These are phyloP conservation scores for Zizania latifolia DNA, from an alignment of 176 grass and related monocot species.

Conservation along the genomic window DNA sequence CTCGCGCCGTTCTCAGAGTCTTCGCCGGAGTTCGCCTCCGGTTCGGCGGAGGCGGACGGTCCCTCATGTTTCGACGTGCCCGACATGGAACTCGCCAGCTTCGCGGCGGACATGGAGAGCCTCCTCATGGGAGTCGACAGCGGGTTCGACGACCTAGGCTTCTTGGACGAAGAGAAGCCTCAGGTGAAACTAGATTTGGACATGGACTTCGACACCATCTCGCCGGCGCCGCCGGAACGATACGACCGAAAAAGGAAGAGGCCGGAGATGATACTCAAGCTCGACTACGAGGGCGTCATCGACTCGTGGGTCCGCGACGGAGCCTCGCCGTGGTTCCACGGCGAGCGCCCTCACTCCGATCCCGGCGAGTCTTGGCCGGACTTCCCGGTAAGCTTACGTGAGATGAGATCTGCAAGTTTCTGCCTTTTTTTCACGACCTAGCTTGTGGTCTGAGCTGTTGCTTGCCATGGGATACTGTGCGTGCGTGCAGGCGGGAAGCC, in stretches of 20 bases:
- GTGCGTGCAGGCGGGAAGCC: neutral
- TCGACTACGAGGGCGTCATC: conserved; percentile 88
- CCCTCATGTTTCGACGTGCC: conserved; percentile 52
- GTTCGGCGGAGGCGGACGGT: neutral
- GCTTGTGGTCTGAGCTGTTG: neutral
- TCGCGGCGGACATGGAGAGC: conserved; percentile 83
- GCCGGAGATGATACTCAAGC: conserved; percentile 51
- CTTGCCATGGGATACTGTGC: neutral
- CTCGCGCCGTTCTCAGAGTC: neutral
- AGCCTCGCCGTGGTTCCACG: conserved; percentile 63
- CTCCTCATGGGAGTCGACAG: conserved; percentile 61
- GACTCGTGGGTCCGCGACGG: conserved; percentile 55
- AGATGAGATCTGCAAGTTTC: neutral
- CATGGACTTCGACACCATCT: conserved; percentile 15
- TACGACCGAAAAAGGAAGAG: conserved; percentile 31
- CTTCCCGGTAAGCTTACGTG: conserved; percentile 39
- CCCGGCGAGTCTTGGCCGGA: conserved; percentile 50
- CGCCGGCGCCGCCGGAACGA: neutral
- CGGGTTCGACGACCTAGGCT: conserved; percentile 45
- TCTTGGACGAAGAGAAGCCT: conserved; percentile 39
- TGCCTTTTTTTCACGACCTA: neutral
- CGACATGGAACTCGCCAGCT: conserved; percentile 74
- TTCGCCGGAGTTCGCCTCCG: conserved; percentile 17
- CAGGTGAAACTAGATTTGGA: conserved; percentile 24
- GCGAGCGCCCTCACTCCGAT: conserved; percentile 52